Percentiles rank a stretch among this genome's conserved stretches.
Conservation (phyloP, 176 grass and related monocot species). For the sorghum (Sorghum bicolor) region Sorghum_bicolor_NCBIv3 NC_012876.2:60930501-60931000, state of each 20-base stretch:
- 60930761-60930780: too few species aligned
- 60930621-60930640: constrained; percentile 16
- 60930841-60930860: too few species aligned
- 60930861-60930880: too few species aligned
- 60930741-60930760: neutral
- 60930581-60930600: neutral
- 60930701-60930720: neutral
- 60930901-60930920: too few species aligned
- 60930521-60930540: neutral
- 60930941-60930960: too few species aligned
- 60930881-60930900: too few species aligned
- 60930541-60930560: neutral
- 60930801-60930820: too few species aligned
- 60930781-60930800: too few species aligned
- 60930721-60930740: neutral
- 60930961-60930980: too few species aligned
- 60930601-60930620: neutral
- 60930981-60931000: too few species aligned
- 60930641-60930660: constrained; percentile 3
- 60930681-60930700: neutral
- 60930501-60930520: neutral
- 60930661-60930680: neutral
- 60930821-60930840: too few species aligned
- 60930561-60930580: neutral
- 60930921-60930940: too few species aligned